Conservation (phyloP, 495 filamentous ascomycete species). For the Penicillium coffeae region DNA sequence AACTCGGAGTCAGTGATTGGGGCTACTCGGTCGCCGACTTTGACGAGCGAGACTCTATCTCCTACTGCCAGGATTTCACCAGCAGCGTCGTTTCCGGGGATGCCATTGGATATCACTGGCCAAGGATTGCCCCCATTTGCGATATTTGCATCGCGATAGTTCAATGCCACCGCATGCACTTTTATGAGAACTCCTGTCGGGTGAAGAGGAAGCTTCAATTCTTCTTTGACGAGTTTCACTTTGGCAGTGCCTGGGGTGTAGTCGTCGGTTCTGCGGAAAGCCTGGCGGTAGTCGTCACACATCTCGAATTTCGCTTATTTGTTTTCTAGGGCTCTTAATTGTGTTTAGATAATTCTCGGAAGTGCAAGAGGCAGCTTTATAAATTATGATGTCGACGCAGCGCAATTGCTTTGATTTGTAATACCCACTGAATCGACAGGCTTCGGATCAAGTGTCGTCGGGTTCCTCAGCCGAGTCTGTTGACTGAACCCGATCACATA, state of each 20-base stretch:
- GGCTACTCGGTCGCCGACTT: slow-evolving; percentile 26
- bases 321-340: too few species aligned
- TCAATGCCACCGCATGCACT: slow-evolving; percentile 40
- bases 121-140: slow-evolving; percentile 35
- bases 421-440: neutral
- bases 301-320: too few species aligned
- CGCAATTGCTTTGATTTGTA: neutral
- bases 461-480: neutral
- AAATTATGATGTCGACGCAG: too few species aligned
- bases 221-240: slow-evolving; percentile 21
- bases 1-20: slow-evolving; percentile 30
- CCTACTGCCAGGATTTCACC: slow-evolving; percentile 36
- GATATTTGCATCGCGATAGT: slow-evolving; percentile 43
- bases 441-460: too few species aligned
- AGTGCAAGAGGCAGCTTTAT: too few species aligned
- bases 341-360: too few species aligned
- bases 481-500: neutral
- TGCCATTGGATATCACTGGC: slow-evolving; percentile 29
- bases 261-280: slow-evolving; percentile 29
- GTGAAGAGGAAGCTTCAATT: slow-evolving; percentile 13
- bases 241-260: slow-evolving; percentile 23
- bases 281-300: too few species aligned
- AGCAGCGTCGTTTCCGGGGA: slow-evolving; percentile 33
- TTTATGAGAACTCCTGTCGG: slow-evolving; percentile 36
- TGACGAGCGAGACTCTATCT: slow-evolving; percentile 20